Evolutionary conservation across 2,329 filamentous ascomycete species (phyloP).

Genomic region (Trichoderma polysporum): DNA sequence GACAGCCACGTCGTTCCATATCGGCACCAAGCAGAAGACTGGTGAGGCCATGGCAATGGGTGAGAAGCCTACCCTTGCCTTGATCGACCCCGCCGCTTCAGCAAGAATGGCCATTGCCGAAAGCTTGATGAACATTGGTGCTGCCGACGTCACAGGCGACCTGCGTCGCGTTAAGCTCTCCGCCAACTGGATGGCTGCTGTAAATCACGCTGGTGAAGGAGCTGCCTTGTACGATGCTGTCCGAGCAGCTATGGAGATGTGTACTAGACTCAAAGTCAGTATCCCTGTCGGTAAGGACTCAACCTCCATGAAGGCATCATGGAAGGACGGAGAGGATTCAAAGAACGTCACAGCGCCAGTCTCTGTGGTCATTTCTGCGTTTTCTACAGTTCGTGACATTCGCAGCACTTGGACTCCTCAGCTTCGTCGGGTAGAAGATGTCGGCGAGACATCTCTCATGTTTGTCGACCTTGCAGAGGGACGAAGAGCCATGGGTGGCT

Average conservation of each 20-base stretch:
- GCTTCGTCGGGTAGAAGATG: conserved; percentile 77
- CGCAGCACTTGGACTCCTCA: conserved; percentile 92
- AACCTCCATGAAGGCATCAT: conserved; percentile 98
- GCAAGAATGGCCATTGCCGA: conserved; percentile 96
- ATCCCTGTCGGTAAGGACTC: conserved; percentile 98
- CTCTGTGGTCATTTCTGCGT: conserved; percentile 87
- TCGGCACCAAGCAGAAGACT: conserved; percentile 64
- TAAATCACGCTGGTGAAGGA: conserved; percentile 87
- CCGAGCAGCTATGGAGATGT: conserved; percentile 87
- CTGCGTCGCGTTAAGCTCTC: conserved; percentile 81
- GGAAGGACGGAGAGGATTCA: conserved; percentile 69
- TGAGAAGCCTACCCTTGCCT: conserved; percentile 82
- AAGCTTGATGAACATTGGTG: conserved; percentile 88
- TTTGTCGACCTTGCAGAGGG: conserved; percentile 87
- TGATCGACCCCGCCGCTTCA: conserved; percentile 87
- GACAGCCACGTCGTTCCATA: conserved; percentile 75
- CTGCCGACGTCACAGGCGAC: conserved; percentile 67
- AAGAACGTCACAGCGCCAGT: conserved; percentile 92
- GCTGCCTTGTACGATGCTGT: conserved; percentile 92
- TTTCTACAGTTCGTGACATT: conserved; percentile 79
- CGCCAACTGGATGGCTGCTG: conserved; percentile 99
- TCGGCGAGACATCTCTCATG: conserved; percentile 83
- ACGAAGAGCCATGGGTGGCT: conserved; percentile 81
- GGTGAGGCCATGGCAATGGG: conserved; percentile 99
- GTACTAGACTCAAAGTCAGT: conserved; percentile 82